phyloP scores from a whole-genome alignment of 257 asterid species.

The Jacaranda mimosifolia region DNA sequence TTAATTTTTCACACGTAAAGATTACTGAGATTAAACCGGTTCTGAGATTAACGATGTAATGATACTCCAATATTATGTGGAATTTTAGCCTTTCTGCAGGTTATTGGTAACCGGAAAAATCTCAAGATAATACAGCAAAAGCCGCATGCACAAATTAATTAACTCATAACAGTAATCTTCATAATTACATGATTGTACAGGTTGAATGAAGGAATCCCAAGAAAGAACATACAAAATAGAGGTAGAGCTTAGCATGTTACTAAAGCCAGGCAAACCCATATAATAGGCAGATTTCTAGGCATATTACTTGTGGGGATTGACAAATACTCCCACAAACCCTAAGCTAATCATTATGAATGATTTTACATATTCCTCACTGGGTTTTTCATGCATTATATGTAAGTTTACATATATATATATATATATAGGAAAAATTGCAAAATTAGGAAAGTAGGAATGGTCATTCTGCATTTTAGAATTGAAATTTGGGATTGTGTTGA shows the following conservation, averaged over 20 bases:
- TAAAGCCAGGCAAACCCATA: constrained; percentile 67
- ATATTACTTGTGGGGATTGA: constrained; percentile 63
- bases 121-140: constrained; percentile 24
- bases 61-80: too few species aligned
- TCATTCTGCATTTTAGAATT: too few species aligned
- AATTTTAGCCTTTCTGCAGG: too few species aligned
- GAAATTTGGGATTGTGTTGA: too few species aligned
- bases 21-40: too few species aligned
- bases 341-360: constrained; percentile 43
- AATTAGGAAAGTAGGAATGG: too few species aligned
- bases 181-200: constrained; percentile 27
- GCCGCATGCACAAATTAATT: too few species aligned
- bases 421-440: too few species aligned
- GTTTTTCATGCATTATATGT: constrained; percentile 22
- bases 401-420: background rate
- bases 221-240: constrained; percentile 43
- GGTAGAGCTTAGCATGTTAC: constrained; percentile 70
- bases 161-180: too few species aligned
- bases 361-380: constrained; percentile 39
- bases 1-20: too few species aligned
- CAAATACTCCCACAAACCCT: constrained; percentile 60
- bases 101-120: background rate
- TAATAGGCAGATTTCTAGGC: constrained; percentile 46
- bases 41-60: too few species aligned
- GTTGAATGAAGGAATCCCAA: constrained; percentile 68